Percentiles rank a stretch among this genome's conserved stretches.
Conservation (phyloP, 257 asterid species). For the Vinca minor region DNA sequence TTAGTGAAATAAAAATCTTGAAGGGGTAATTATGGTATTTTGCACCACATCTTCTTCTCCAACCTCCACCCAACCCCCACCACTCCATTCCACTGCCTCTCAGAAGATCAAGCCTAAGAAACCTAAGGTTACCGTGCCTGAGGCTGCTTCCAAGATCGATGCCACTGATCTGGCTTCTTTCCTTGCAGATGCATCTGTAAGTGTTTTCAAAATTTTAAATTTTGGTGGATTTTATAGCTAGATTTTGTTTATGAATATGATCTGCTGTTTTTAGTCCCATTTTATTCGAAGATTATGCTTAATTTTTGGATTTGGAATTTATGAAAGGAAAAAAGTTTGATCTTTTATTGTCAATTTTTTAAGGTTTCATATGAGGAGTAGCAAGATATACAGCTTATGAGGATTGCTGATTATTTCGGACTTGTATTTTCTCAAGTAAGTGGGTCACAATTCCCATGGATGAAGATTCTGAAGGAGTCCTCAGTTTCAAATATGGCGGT, state of each 20-base stretch:
- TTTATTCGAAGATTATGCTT: not conserved
- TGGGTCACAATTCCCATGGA: conserved; percentile 39
- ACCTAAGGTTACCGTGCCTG: conserved; percentile 33
- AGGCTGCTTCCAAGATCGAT: conserved; percentile 40
- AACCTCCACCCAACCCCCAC: too few relatives aligned
- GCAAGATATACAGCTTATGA: conserved; percentile 39
- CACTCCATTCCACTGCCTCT: too few relatives aligned
- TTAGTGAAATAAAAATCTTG: too few relatives aligned
- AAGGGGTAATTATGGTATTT: too few relatives aligned
- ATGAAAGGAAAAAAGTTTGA: conserved; percentile 1
- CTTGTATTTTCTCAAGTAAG: conserved; percentile 30
- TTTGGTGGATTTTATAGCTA: not conserved
- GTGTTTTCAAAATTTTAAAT: not conserved
- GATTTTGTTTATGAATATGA: conserved; percentile 1
- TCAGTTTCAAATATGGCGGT: conserved; percentile 33
- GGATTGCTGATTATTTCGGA: conserved; percentile 43
- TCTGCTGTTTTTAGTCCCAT: not conserved
- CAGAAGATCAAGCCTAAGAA: conserved; percentile 39
- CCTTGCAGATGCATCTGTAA: conserved; percentile 32
- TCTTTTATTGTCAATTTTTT: not conserved
- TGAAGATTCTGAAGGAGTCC: conserved; percentile 37
- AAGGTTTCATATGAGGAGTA: conserved; percentile 29
- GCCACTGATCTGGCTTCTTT: conserved; percentile 26
- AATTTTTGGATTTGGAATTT: too few relatives aligned
- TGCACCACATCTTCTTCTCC: too few relatives aligned